Conservation (phyloP, 805 yeast genomes). For the Yamadazyma philogaea region DNA sequence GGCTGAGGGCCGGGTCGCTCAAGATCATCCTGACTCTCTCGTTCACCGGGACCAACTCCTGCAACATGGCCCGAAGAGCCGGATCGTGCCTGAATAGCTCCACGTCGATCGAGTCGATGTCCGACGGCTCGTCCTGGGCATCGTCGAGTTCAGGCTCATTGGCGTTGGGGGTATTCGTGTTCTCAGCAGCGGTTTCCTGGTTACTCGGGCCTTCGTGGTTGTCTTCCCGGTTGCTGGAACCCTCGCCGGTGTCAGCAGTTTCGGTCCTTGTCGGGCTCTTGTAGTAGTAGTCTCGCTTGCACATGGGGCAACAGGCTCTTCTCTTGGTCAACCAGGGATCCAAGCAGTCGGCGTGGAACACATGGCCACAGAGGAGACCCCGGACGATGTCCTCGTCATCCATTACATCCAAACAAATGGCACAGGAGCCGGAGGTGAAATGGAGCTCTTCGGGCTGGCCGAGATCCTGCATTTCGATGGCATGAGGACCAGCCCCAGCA, state of each 20-base stretch:
- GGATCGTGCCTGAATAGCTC: slow-evolving; percentile 38
- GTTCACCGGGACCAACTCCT: slow-evolving; percentile 38
- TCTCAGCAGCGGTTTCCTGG: neutral
- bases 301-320: slow-evolving; percentile 80
- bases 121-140: slow-evolving; percentile 14
- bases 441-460: slow-evolving; percentile 27
- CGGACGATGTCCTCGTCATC: slow-evolving; percentile 64
- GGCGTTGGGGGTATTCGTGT: neutral
- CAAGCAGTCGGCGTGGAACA: slow-evolving; percentile 73
- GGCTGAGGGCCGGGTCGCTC: slow-evolving; percentile 27
- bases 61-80: slow-evolving; percentile 33
- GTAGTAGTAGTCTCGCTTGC: slow-evolving; percentile 65
- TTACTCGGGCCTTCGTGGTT: slow-evolving; percentile 28
- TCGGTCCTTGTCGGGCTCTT: slow-evolving; percentile 18
- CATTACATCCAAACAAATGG: slow-evolving; percentile 69
- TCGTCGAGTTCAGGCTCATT: neutral
- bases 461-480: neutral
- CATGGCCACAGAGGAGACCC: slow-evolving; percentile 78
- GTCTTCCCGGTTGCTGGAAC: neutral
- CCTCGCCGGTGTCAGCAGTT: neutral
- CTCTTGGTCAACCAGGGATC: slow-evolving; percentile 79
- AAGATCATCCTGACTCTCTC: slow-evolving; percentile 43
- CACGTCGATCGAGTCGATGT: slow-evolving; percentile 21
- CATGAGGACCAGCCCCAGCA: neutral
- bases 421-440: slow-evolving; percentile 68